A percentile compares a stretch with the other conserved stretches of the same genome.
Conservation (phyloP, 805 yeast genomes). For the Starmerella geochares region DNA sequence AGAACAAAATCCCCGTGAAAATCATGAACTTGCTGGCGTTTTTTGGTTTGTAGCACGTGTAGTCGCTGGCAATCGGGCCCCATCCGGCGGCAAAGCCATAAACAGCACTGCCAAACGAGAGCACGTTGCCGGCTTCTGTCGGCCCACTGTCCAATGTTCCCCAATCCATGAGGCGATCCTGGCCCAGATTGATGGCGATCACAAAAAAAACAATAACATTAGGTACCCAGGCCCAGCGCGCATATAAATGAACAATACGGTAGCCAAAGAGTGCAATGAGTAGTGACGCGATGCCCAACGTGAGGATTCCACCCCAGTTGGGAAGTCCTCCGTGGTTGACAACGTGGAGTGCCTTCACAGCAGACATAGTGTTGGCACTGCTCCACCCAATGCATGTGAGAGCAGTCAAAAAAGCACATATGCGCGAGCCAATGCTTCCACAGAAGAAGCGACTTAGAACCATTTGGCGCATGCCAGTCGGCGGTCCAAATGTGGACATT, state of each 20-base stretch:
- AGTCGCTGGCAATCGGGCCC: constrained; percentile 88
- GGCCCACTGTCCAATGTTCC: constrained; percentile 51
- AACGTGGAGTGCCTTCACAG: constrained; percentile 72
- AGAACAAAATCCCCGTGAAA: constrained; percentile 53
- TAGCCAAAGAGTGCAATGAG: constrained; percentile 76
- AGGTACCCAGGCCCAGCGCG: constrained; percentile 84
- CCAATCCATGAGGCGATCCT: constrained; percentile 47
- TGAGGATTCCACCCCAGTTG: constrained; percentile 82
- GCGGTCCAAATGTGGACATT: constrained; percentile 73
- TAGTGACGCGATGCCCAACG: constrained; percentile 56
- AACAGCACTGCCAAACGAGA: constrained; percentile 71
- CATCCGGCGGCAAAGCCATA: constrained; percentile 91
- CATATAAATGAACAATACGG: constrained; percentile 65
- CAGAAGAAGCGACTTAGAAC: constrained; percentile 64
- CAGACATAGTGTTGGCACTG: constrained; percentile 80
- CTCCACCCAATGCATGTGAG: constrained; percentile 93
- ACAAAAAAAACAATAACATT: constrained; percentile 62
- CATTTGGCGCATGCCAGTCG: constrained; percentile 82
- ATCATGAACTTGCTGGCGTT: constrained; percentile 48
- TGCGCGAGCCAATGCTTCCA: constrained; percentile 66
- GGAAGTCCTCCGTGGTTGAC: constrained; percentile 56
- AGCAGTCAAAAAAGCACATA: constrained; percentile 66
- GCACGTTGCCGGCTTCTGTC: constrained; percentile 61
- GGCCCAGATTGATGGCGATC: constrained; percentile 65
- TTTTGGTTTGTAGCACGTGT: constrained; percentile 75